These are phyloP conservation scores for Teunomyces kruisii DNA, from an alignment of 805 yeast genomes.

Conservation along the genomic window DNA sequence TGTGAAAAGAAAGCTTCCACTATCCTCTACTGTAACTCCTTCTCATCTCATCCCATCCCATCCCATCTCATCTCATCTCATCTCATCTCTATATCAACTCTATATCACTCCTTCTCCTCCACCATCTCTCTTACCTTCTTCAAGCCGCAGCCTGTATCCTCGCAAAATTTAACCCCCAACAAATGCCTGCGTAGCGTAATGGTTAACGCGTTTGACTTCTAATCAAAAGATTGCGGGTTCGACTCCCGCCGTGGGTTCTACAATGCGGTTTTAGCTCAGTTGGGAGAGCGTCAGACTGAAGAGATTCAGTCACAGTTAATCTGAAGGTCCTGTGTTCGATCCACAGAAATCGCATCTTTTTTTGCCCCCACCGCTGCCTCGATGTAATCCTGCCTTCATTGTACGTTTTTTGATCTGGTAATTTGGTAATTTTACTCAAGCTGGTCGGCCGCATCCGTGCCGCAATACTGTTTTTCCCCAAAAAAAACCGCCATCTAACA, in stretches of 20 bases:
- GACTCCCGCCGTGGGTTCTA: conserved; percentile 52
- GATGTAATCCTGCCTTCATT: too few species aligned
- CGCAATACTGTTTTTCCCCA: background rate
- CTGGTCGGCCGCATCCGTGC: background rate
- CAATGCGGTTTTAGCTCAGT: conserved; percentile 38
- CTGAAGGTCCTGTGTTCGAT: conserved; percentile 21
- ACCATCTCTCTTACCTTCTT: too few species aligned
- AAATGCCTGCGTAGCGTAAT: conserved; percentile 60
- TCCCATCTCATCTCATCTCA: too few species aligned
- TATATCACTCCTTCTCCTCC: too few species aligned
- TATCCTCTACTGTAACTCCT: too few species aligned
- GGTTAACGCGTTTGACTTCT: conserved; percentile 70
- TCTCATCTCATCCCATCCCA: too few species aligned
- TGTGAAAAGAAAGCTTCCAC: too few species aligned
- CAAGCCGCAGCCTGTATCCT: too few species aligned
- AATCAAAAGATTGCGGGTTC: conserved; percentile 67
- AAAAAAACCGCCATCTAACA: background rate
- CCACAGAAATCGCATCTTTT: conserved; percentile 19
- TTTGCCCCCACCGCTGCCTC: too few species aligned
- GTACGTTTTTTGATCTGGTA: background rate
- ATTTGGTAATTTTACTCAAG: background rate
- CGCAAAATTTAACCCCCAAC: background rate
- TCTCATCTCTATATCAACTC: too few species aligned
- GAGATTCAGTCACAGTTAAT: conserved; percentile 19
- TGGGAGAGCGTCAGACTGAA: conserved; percentile 43